Conservation (phyloP, 306 rosid species). For the Vachellia pachyceras region DNA sequence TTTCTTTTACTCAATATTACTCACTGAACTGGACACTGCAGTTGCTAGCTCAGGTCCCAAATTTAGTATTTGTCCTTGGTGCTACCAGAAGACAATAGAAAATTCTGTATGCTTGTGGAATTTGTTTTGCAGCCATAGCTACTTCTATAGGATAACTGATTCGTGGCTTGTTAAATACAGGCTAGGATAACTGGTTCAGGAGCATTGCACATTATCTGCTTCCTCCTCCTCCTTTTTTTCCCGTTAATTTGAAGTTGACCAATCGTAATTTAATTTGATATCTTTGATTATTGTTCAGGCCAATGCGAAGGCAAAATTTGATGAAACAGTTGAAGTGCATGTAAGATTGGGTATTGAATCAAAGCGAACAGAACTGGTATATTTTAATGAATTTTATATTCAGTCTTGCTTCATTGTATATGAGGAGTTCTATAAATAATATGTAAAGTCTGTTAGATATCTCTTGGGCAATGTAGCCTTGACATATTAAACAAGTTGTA, state of each 20-base stretch:
- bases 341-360: slow-evolving; percentile 82
- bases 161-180: no score
- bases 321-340: slow-evolving; percentile 96
- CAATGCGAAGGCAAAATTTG: slow-evolving; percentile 68
- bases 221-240: not conserved
- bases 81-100: not conserved
- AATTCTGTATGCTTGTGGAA: not conserved
- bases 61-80: slow-evolving; percentile 19
- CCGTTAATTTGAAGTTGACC: slow-evolving; percentile 6
- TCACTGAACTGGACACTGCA: not conserved
- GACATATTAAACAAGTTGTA: slow-evolving; percentile 28
- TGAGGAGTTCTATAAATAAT: slow-evolving; percentile 12
- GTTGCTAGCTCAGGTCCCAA: slow-evolving; percentile 25
- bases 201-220: not conserved
- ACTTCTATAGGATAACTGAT: not conserved
- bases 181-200: not conserved
- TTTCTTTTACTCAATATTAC: not conserved
- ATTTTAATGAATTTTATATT: not conserved
- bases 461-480: slow-evolving; percentile 7
- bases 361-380: slow-evolving; percentile 82
- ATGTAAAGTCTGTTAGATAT: slow-evolving; percentile 17
- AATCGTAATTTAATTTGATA: slow-evolving; percentile 35
- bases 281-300: slow-evolving; percentile 69
- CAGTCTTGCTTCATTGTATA: not conserved
- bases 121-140: not conserved